These are phyloP conservation scores for Claviceps africana DNA, from an alignment of 2,329 filamentous ascomycete genomes.

Conservation along the genomic window DNA sequence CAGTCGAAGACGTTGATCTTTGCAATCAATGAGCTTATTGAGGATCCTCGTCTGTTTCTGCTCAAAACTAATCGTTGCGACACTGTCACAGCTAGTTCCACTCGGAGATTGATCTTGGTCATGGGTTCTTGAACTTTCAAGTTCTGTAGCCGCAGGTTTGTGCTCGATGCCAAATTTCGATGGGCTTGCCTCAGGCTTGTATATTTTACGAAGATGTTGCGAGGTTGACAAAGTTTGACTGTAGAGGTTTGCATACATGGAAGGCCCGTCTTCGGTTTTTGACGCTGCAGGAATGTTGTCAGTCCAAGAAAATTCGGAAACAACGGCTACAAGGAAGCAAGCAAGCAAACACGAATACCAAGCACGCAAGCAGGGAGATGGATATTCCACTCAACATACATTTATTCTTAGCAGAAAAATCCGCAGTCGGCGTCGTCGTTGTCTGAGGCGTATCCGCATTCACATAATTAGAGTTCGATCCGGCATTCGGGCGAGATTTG, in stretches of 20 bases:
- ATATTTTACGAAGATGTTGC: neutral
- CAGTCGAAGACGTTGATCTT: slow-evolving; percentile 6
- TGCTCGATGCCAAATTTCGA: slow-evolving; percentile 4
- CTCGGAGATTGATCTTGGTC: slow-evolving; percentile 14
- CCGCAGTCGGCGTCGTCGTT: neutral
- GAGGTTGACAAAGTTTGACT: neutral
- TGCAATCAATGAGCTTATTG: slow-evolving; percentile 22
- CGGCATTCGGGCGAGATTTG: slow-evolving; percentile 6
- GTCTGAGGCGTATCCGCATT: neutral
- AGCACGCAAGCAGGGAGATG: neutral
- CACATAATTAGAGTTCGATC: neutral
- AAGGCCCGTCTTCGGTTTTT: slow-evolving; percentile 17
- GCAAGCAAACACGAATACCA: neutral
- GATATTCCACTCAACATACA: neutral
- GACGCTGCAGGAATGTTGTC: neutral
- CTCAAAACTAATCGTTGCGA: slow-evolving; percentile 25
- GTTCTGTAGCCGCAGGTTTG: neutral
- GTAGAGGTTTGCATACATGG: slow-evolving; percentile 30
- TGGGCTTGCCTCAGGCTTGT: slow-evolving; percentile 7
- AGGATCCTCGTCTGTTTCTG: slow-evolving; percentile 25
- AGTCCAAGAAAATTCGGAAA: too few relatives aligned
- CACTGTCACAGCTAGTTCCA: slow-evolving; percentile 15
- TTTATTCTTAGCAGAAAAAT: neutral
- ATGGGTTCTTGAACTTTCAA: slow-evolving; percentile 7
- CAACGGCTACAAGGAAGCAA: neutral